Conservation (phyloP, 306 rosid species). For the Arachis stenosperma region DNA sequence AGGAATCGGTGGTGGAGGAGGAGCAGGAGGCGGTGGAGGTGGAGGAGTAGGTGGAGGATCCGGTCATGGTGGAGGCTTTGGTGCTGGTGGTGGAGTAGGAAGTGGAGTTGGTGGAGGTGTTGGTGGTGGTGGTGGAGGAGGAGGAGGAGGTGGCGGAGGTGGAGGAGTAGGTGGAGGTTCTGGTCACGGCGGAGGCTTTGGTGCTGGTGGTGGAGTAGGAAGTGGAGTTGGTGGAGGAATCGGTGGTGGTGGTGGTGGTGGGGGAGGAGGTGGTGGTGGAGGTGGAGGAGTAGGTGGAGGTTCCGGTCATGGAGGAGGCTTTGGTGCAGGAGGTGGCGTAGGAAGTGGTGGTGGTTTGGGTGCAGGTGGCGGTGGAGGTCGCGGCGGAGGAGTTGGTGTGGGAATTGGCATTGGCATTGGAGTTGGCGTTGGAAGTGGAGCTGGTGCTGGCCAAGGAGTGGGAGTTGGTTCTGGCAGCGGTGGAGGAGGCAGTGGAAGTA, state of each 20-base stretch:
- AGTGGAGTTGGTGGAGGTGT: slow-evolving; percentile 44
- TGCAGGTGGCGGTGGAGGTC: slow-evolving; percentile 42
- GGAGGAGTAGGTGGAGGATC: slow-evolving; percentile 42
- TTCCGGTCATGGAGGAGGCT: slow-evolving; percentile 38
- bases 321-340: slow-evolving; percentile 42
- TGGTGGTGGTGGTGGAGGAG: slow-evolving; percentile 41
- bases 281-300: slow-evolving; percentile 47
- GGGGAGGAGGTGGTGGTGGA: slow-evolving; percentile 31
- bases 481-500: slow-evolving; percentile 48
- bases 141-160: slow-evolving; percentile 47
- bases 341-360: slow-evolving; percentile 49
- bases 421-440: slow-evolving; percentile 53
- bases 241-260: slow-evolving; percentile 18
- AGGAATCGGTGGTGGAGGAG: slow-evolving; percentile 41
- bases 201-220: slow-evolving; percentile 58
- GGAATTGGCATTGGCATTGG: slow-evolving; percentile 63
- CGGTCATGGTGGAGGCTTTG: slow-evolving; percentile 38
- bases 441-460: slow-evolving; percentile 44
- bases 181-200: slow-evolving; percentile 53
- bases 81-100: slow-evolving; percentile 44
- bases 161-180: slow-evolving; percentile 55
- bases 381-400: slow-evolving; percentile 49
- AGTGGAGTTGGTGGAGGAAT: slow-evolving; percentile 34
- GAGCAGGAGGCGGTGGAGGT: slow-evolving; percentile 41
- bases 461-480: slow-evolving; percentile 50